A percentile compares a stretch with the other conserved stretches of the same genome.
Evolutionary conservation across 2,329 filamentous ascomycete species (phyloP).

Genomic region (Blumeriella jaapii): DNA sequence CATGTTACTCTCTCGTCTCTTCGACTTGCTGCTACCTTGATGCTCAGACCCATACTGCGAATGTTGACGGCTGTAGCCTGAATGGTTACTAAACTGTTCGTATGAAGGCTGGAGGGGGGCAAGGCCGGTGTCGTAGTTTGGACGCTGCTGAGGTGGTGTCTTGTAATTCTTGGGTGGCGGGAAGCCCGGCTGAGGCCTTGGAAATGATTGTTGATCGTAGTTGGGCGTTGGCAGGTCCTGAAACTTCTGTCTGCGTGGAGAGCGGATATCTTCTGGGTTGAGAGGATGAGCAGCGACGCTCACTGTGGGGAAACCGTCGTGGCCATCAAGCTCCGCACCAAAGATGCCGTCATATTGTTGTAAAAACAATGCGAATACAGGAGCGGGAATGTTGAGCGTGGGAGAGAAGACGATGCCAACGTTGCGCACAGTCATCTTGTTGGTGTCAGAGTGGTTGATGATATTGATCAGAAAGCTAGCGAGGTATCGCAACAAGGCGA

Average conservation of each 20-base stretch:
- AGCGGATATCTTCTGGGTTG: constrained; percentile 47
- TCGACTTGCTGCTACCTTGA: constrained; percentile 29
- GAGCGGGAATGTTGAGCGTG: constrained; percentile 89
- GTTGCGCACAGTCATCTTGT: constrained; percentile 98
- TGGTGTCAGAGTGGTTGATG: constrained; percentile 77
- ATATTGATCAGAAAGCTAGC: constrained; percentile 85
- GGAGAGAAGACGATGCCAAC: constrained; percentile 97
- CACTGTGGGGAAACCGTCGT: constrained; percentile 41
- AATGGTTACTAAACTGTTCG: constrained; percentile 30
- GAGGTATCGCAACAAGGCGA: constrained; percentile 70
- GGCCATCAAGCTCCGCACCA: constrained; percentile 54
- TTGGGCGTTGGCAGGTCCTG: constrained; percentile 53
- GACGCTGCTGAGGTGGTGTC: constrained; percentile 20
- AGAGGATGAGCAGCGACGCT: constrained; percentile 31
- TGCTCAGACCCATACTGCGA: constrained; percentile 24
- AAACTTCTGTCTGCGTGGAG: constrained; percentile 54
- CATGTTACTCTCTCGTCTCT: constrained; percentile 49
- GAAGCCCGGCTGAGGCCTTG: constrained; percentile 11
- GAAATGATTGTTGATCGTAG: constrained; percentile 45
- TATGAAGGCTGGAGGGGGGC: constrained; percentile 39
- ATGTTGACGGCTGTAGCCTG: constrained; percentile 17
- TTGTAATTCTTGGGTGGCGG: constrained; percentile 30
- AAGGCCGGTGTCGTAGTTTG: constrained; percentile 37
- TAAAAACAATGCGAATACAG: constrained; percentile 86
- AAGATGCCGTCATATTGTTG: constrained; percentile 87